phyloP scores from a whole-genome alignment of 2,329 filamentous ascomycete species.

The Metarhizium anisopliae region DNA sequence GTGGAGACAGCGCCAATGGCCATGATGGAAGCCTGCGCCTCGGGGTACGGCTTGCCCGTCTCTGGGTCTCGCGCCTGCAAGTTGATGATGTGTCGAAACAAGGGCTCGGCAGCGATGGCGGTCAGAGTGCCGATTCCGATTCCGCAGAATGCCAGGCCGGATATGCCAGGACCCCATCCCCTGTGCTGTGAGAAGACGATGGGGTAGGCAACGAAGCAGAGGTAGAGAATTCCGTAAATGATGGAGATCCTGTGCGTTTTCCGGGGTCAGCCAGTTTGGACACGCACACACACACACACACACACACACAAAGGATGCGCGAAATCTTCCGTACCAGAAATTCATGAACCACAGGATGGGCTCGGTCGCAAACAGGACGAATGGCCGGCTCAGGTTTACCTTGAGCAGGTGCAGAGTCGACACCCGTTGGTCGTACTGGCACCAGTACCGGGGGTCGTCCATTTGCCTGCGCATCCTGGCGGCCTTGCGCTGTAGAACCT shows the following conservation, averaged over 20 bases:
- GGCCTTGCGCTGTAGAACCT: slow-evolving; percentile 58
- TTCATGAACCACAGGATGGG: slow-evolving; percentile 70
- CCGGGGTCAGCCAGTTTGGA: not conserved
- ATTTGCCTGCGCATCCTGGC: slow-evolving; percentile 56
- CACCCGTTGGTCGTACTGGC: slow-evolving; percentile 65
- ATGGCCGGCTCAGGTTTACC: slow-evolving; percentile 67
- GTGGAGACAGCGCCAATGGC: slow-evolving; percentile 67
- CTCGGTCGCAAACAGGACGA: slow-evolving; percentile 68
- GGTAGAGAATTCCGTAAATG: slow-evolving; percentile 78
- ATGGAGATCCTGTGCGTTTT: slow-evolving; percentile 55
- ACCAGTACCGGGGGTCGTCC: slow-evolving; percentile 67
- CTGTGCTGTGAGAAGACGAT: slow-evolving; percentile 69
- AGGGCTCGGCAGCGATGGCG: slow-evolving; percentile 55
- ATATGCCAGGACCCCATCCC: slow-evolving; percentile 66
- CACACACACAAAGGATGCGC: too few relatives aligned
- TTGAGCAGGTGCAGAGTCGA: slow-evolving; percentile 60
- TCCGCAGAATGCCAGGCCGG: slow-evolving; percentile 72
- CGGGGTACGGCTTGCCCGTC: slow-evolving; percentile 65
- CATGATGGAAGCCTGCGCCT: slow-evolving; percentile 74
- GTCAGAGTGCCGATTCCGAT: slow-evolving; percentile 55
- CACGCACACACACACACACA: not conserved
- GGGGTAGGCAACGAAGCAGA: slow-evolving; percentile 86
- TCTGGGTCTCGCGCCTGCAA: slow-evolving; percentile 63
- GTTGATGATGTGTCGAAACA: slow-evolving; percentile 72
- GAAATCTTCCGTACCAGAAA: slow-evolving; percentile 40